Conservation (phyloP, 2,329 filamentous ascomycete species). For the Escovopsis weberi region DNA sequence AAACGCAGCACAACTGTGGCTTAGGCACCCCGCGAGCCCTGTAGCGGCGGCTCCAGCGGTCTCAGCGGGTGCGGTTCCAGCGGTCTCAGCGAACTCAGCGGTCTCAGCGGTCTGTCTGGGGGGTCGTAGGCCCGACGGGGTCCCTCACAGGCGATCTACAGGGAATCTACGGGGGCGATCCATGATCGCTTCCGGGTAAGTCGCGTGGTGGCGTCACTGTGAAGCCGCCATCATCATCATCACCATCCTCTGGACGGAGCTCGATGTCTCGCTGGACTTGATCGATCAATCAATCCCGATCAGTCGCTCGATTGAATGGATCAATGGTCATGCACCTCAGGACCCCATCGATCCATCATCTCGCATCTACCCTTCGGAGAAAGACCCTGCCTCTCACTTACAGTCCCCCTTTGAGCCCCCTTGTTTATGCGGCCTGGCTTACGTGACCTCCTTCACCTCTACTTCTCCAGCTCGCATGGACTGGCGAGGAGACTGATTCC, state of each 20-base stretch:
- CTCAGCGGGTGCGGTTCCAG: background rate
- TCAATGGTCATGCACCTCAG: background rate
- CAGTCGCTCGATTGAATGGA: too few relatives aligned
- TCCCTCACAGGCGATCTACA: too few relatives aligned
- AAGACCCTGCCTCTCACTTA: background rate
- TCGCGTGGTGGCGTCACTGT: slow-evolving; percentile 3
- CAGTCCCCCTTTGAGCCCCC: background rate
- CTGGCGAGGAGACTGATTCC: background rate
- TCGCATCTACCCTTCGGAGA: background rate
- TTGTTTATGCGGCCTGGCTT: slow-evolving; percentile 1
- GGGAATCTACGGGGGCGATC: too few relatives aligned
- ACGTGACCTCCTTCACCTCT: background rate
- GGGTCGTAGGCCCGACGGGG: too few relatives aligned
- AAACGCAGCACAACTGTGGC: too few relatives aligned
- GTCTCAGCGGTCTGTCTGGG: background rate
- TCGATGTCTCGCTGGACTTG: too few relatives aligned
- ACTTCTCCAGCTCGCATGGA: slow-evolving; percentile 1
- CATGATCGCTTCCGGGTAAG: background rate
- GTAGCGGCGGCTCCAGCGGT: too few relatives aligned
- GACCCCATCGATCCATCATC: background rate
- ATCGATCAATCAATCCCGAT: too few relatives aligned
- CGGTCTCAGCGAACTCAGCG: too few relatives aligned
- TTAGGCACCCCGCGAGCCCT: too few relatives aligned
- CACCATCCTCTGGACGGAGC: background rate
- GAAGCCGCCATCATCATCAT: slow-evolving; percentile 4